Percentiles rank a stretch among this genome's conserved stretches.
phyloP scores from a whole-genome alignment of 1,284 basidiomycete genomes.

The Taiwanofungus camphoratus region DNA sequence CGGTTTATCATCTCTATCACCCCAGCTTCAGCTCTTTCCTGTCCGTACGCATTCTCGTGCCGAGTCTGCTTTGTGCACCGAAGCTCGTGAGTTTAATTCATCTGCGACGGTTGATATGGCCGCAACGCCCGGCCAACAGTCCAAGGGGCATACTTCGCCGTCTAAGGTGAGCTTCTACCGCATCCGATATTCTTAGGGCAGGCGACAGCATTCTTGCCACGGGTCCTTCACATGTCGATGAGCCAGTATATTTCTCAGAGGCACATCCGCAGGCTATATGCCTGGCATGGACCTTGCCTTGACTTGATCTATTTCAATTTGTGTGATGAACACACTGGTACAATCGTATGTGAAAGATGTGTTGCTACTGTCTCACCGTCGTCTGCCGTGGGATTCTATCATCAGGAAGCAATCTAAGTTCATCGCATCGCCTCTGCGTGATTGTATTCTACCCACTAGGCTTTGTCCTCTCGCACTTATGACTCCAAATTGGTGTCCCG shows the following conservation, averaged over 20 bases:
- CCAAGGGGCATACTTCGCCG: slow-evolving; percentile 51
- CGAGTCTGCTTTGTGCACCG: slow-evolving; percentile 21
- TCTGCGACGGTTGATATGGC: slow-evolving; percentile 24
- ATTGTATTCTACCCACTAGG: slow-evolving; percentile 12
- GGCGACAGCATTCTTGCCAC: not conserved
- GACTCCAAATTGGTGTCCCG: slow-evolving; percentile 67
- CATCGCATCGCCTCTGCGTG: slow-evolving; percentile 2
- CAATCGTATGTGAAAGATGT: too few species aligned
- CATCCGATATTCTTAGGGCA: not conserved
- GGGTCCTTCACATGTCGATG: too few species aligned
- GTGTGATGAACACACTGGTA: too few species aligned
- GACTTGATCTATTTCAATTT: too few species aligned
- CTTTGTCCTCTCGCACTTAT: slow-evolving; percentile 60
- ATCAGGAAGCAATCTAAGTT: slow-evolving; percentile 6
- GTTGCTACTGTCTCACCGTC: slow-evolving; percentile 3
- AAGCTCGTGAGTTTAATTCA: slow-evolving; percentile 21
- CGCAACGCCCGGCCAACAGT: slow-evolving; percentile 15
- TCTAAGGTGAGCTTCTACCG: slow-evolving; percentile 46
- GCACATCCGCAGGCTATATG: too few species aligned
- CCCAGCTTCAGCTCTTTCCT: slow-evolving; percentile 21
- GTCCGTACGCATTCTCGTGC: slow-evolving; percentile 23
- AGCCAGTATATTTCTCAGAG: too few species aligned
- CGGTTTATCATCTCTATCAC: slow-evolving; percentile 17
- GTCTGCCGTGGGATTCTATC: slow-evolving; percentile 1
- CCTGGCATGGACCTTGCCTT: too few species aligned